A percentile compares a stretch with the other conserved stretches of the same genome.
Conservation (phyloP, 345 rosid genomes). For the Bretschneidera sinensis region DNA sequence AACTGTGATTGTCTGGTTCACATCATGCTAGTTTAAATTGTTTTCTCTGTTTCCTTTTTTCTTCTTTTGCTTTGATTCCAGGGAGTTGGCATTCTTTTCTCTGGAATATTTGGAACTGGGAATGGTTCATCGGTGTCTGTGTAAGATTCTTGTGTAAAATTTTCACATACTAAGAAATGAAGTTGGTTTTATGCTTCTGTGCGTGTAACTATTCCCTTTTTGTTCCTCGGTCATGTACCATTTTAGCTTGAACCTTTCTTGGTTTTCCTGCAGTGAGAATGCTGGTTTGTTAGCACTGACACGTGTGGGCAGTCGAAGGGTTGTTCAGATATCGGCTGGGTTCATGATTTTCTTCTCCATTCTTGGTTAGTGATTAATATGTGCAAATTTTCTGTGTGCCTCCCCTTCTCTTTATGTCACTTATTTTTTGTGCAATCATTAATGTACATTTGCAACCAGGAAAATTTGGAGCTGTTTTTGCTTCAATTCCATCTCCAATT, state of each 20-base stretch:
- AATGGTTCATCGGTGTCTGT: slow-evolving; percentile 81
- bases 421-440: background rate
- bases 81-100: slow-evolving; percentile 91
- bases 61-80: slow-evolving; percentile 14
- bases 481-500: slow-evolving; percentile 84
- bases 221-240: background rate
- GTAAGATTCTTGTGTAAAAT: slow-evolving; percentile 40
- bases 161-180: background rate
- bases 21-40: too few species aligned
- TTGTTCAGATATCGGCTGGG: slow-evolving; percentile 86
- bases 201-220: too few species aligned
- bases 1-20: too few species aligned
- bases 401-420: background rate
- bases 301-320: slow-evolving; percentile 86
- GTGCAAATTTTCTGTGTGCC: background rate
- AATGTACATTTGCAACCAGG: slow-evolving; percentile 34
- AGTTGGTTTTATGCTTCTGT: background rate
- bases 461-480: slow-evolving; percentile 86
- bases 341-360: slow-evolving; percentile 97
- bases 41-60: background rate
- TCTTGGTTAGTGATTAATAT: slow-evolving; percentile 42
- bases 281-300: slow-evolving; percentile 88
- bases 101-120: slow-evolving; percentile 95
- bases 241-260: background rate
- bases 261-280: slow-evolving; percentile 56